A percentile compares a stretch with the other conserved stretches of the same genome.
Conservation (phyloP, 495 filamentous ascomycete species). For the Hypoxylon perforatum region DNA sequence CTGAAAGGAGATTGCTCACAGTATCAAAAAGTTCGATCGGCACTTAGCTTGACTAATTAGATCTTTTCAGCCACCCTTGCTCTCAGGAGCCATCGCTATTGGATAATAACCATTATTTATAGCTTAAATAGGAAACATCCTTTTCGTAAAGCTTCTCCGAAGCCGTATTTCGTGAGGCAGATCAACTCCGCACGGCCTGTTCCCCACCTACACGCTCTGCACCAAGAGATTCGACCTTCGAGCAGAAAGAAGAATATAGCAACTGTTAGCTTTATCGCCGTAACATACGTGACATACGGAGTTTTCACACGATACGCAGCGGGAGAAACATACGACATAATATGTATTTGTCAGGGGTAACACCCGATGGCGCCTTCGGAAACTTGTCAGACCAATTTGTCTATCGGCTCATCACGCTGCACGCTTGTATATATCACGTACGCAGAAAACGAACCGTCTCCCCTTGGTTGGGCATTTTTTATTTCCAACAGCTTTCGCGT, state of each 20-base stretch:
- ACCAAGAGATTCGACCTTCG: too few species aligned
- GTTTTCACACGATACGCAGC: conserved; percentile 24
- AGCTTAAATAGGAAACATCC: conserved; percentile 37
- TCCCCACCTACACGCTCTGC: neutral
- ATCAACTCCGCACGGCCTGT: neutral
- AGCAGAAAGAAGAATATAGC: too few species aligned
- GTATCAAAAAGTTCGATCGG: conserved; percentile 15
- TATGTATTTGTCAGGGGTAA: conserved; percentile 39
- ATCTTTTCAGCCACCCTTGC: conserved; percentile 38
- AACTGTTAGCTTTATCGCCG: neutral
- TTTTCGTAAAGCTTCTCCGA: neutral
- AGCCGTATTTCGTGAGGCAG: too few species aligned
- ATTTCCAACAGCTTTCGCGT: neutral
- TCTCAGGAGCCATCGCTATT: conserved; percentile 38
- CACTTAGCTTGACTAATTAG: conserved; percentile 35
- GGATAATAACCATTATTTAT: conserved; percentile 35
- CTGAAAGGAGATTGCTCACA: conserved; percentile 18
- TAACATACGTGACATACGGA: conserved; percentile 10
- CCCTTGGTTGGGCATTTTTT: neutral
- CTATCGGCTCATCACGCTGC: conserved; percentile 6
- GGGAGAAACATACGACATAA: conserved; percentile 7
- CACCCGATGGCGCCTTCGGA: conserved; percentile 40
- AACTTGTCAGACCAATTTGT: conserved; percentile 28
- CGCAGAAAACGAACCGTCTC: conserved; percentile 6
- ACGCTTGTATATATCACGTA: conserved; percentile 3